A percentile compares a stretch with the other conserved stretches of the same genome.
These are phyloP conservation scores for Saccharum hybrid DNA, from an alignment of 202 grass and related monocot species.

Conservation along the genomic window DNA sequence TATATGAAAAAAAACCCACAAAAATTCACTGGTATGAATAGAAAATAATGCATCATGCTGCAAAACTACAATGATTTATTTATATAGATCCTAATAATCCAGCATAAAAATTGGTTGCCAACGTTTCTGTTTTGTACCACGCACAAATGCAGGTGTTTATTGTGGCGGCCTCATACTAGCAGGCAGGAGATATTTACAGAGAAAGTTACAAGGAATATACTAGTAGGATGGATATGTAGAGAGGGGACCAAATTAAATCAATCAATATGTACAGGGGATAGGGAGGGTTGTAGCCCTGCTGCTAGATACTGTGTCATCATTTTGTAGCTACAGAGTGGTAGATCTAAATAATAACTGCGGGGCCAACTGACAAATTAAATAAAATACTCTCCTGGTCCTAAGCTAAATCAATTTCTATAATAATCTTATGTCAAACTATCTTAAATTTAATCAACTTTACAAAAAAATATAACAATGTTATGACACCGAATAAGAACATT, in stretches of 20 bases:
- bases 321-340: background rate
- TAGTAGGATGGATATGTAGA: too few relatives aligned
- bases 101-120: background rate
- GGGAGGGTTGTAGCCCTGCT: background rate
- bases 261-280: too few relatives aligned
- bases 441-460: too few relatives aligned
- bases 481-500: too few relatives aligned
- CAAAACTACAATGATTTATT: background rate
- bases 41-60: background rate
- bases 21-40: too few relatives aligned
- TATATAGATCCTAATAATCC: background rate
- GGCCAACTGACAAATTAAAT: too few relatives aligned
- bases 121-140: background rate
- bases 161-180: background rate
- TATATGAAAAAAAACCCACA: too few relatives aligned
- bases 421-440: too few relatives aligned
- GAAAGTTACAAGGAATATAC: too few relatives aligned
- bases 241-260: background rate
- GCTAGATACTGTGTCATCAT: conserved; percentile 1
- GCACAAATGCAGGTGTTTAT: background rate
- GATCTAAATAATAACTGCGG: background rate
- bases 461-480: too few relatives aligned
- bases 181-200: conserved; percentile 7
- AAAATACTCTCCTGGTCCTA: too few relatives aligned
- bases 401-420: too few relatives aligned